Conservation (phyloP, 1,284 basidiomycete genomes). For the Austropuccinia psidii region DNA sequence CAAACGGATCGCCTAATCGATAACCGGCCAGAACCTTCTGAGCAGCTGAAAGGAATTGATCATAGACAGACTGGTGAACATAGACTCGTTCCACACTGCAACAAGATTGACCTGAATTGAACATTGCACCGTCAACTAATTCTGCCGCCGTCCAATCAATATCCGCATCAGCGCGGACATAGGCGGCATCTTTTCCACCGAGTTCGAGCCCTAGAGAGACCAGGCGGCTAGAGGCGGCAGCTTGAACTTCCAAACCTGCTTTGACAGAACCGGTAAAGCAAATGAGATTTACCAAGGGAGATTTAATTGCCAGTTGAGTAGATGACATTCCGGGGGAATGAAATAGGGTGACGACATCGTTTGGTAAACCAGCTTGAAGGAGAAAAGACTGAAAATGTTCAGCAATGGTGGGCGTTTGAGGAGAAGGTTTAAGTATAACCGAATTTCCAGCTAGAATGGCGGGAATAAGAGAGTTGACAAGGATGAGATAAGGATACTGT, state of each 20-base stretch:
- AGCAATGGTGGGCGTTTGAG: slow-evolving; percentile 80
- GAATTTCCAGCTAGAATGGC: slow-evolving; percentile 80
- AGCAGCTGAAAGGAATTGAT: slow-evolving; percentile 59
- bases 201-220: slow-evolving; percentile 55
- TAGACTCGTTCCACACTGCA: slow-evolving; percentile 86
- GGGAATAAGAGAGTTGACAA: slow-evolving; percentile 82
- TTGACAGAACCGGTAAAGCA: slow-evolving; percentile 79
- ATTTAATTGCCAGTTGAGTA: slow-evolving; percentile 57
- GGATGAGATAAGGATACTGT: slow-evolving; percentile 71
- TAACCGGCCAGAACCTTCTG: slow-evolving; percentile 50
- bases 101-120: slow-evolving; percentile 91
- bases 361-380: slow-evolving; percentile 65
- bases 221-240: slow-evolving; percentile 64
- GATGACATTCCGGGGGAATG: slow-evolving; percentile 60
- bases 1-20: slow-evolving; percentile 75
- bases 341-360: slow-evolving; percentile 66
- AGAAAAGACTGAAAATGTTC: slow-evolving; percentile 69
- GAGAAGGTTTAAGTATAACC: slow-evolving; percentile 85
- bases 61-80: slow-evolving; percentile 75
- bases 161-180: slow-evolving; percentile 78
- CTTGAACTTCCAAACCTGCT: slow-evolving; percentile 56
- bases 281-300: slow-evolving; percentile 67
- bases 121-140: slow-evolving; percentile 89
- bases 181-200: slow-evolving; percentile 92
- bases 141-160: slow-evolving; percentile 72